Conservation (phyloP, 83 land plant species). For the Larix sibirica region DNA sequence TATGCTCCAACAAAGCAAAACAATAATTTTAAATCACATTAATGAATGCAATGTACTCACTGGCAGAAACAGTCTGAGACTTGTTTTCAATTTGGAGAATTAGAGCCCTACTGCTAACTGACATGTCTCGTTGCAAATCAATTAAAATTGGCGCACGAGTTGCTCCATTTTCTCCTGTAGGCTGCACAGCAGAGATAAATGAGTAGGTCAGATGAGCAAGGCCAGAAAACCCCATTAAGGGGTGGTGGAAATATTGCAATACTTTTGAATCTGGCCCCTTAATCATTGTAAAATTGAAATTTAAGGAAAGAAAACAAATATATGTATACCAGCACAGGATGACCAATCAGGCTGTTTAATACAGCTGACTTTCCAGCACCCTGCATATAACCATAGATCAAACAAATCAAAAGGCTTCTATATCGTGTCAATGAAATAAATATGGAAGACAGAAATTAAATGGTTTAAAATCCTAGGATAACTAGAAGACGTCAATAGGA, state of each 20-base stretch:
- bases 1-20: background rate
- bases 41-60: conserved; percentile 48
- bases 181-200: conserved; percentile 43
- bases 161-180: conserved; percentile 99
- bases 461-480: background rate
- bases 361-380: conserved; percentile 99
- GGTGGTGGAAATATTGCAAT: background rate
- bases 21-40: background rate
- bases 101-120: conserved; percentile 61
- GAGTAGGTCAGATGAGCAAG: conserved; percentile 3
- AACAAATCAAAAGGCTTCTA: background rate
- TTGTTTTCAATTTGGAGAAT: conserved; percentile 82
- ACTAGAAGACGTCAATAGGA: background rate
- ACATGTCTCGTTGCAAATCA: conserved; percentile 72
- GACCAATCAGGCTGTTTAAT: conserved; percentile 93
- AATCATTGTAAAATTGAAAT: background rate
- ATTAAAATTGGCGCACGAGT: conserved; percentile 94
- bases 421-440: background rate
- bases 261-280: background rate
- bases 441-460: background rate
- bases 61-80: conserved; percentile 83
- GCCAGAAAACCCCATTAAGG: background rate
- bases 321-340: conserved; percentile 73
- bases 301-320: background rate
- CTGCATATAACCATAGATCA: conserved; percentile 32